Base-by-base conservation (phyloP, 1,284 basidiomycete species). In the Malassezia sp. region DNA sequence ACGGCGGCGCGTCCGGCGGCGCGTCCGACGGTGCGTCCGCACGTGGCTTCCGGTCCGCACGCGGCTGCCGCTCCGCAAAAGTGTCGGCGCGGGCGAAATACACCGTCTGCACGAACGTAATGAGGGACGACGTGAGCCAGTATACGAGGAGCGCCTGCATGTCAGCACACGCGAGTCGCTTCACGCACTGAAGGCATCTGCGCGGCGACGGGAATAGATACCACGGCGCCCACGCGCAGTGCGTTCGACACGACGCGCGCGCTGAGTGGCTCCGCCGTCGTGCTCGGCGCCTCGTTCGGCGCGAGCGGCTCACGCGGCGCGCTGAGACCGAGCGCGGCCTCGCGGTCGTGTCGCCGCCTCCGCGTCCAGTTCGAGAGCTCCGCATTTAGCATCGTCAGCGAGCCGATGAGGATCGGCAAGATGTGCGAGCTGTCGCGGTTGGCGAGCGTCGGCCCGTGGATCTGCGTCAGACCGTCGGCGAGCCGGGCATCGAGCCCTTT, bases 81-180 rank as follows among this genome's bases (percentile, higher is more conserved):
- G n/a, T n/a, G n/a, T n/a, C n/a, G n/a, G n/a, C n/a, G 23, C 34
- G 32, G 2, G 61, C 61, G 24, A 89, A 75, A n/a, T 77, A 56
- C 76, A 81, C 82, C 6, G 83, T 83, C 65, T 89, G 85, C 14
- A 81, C 51, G 18, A 90, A 72, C 28, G 85, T 85, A 63, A 84
- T 84, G 15, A 78, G 70, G 20, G 85, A 82, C 6, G 85, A 88
- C 5, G 84, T 80, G 3, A 83, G 74, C 86, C 86, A 90, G 65
- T 86, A 89, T 15, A 88, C 60, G 35, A 81, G 75, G 15, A 90
- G 75, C n/a, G n/a, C n/a, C n/a, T n/a, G n/a, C n/a, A n/a, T n/a
- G n/a, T n/a, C n/a, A n/a, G n/a, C n/a, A n/a, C n/a, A n/a, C n/a
- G n/a, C n/a, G n/a, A n/a, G n/a, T n/a, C n/a, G n/a, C n/a, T n/a